A percentile compares a stretch with the other conserved stretches of the same genome.
Conservation (phyloP, 768 basidiomycete species). For the Leccinum imitatum region DNA sequence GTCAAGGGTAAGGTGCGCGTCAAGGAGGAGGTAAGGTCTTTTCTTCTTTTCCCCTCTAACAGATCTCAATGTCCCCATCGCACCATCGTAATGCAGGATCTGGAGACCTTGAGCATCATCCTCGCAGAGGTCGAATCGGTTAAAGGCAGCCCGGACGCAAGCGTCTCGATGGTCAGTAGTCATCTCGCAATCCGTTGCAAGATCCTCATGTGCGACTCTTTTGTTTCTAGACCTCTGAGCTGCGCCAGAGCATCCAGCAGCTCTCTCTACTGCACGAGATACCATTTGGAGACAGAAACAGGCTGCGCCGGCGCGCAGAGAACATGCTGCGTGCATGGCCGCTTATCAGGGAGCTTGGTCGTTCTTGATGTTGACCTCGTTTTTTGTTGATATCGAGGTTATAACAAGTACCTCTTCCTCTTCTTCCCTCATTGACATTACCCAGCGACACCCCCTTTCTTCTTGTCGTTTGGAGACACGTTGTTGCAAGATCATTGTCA, state of each 20-base stretch:
- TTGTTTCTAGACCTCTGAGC: slow-evolving; percentile 16
- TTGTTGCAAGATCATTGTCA: not conserved
- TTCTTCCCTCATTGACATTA: not conserved
- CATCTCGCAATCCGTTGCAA: not conserved
- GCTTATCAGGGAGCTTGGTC: not conserved
- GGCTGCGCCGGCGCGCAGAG: slow-evolving; percentile 25
- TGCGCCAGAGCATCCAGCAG: slow-evolving; percentile 23
- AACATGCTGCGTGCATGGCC: slow-evolving; percentile 18
- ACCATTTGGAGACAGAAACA: slow-evolving; percentile 31
- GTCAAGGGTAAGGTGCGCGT: slow-evolving; percentile 29
- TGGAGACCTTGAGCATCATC: slow-evolving; percentile 27
- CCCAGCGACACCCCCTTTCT: not conserved
- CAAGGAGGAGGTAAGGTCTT: slow-evolving; percentile 20
- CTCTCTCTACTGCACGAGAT: slow-evolving; percentile 29
- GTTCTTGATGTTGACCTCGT: slow-evolving; percentile 7
- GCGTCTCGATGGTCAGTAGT: slow-evolving; percentile 16
- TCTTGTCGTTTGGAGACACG: not conserved
- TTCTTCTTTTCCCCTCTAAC: not conserved
- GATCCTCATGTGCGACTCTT: not conserved
- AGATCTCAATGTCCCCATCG: not conserved
- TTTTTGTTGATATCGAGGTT: not conserved
- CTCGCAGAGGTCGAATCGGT: slow-evolving; percentile 33
- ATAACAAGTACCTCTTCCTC: not conserved
- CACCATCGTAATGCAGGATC: slow-evolving; percentile 15
- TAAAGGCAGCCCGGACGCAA: slow-evolving; percentile 12